A percentile compares a stretch with the other conserved stretches of the same genome.
Conservation (phyloP, 108 stramenopile genomes). For the Cyclotella choctawhatcheeana region DNA sequence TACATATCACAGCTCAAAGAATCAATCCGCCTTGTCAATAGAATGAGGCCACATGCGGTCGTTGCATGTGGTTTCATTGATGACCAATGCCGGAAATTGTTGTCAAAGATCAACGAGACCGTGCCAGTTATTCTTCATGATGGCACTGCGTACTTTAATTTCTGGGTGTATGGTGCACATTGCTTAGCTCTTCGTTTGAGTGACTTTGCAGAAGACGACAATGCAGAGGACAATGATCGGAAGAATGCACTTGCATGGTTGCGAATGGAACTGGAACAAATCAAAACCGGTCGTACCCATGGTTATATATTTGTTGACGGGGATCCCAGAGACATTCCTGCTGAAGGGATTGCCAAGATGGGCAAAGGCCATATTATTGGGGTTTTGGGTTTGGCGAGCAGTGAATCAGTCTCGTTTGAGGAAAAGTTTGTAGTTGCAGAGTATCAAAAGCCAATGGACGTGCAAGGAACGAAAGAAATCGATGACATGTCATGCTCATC, state of each 20-base stretch:
- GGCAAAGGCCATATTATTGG: constrained; percentile 56
- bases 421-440: constrained; percentile 21
- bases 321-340: constrained; percentile 61
- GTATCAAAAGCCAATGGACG: not conserved
- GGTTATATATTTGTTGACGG: constrained; percentile 78
- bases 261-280: constrained; percentile 81
- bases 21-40: constrained; percentile 73
- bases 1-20: constrained; percentile 74
- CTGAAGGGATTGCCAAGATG: constrained; percentile 62
- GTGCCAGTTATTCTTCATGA: constrained; percentile 80
- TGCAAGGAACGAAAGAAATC: constrained; percentile 34
- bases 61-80: constrained; percentile 66
- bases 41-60: constrained; percentile 75
- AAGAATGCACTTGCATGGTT: constrained; percentile 67
- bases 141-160: constrained; percentile 65
- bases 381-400: constrained; percentile 28
- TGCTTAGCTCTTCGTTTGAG: constrained; percentile 55
- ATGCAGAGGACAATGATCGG: not conserved
- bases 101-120: constrained; percentile 80
- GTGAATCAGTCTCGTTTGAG: constrained; percentile 13
- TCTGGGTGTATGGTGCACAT: constrained; percentile 81
- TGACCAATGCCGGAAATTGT: constrained; percentile 67
- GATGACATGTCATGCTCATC: constrained; percentile 68
- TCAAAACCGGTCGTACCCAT: constrained; percentile 75
- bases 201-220: constrained; percentile 27